These are phyloP conservation scores for Alternaria infectoria DNA, from an alignment of 2,329 filamentous ascomycete genomes.

Conservation along the genomic window DNA sequence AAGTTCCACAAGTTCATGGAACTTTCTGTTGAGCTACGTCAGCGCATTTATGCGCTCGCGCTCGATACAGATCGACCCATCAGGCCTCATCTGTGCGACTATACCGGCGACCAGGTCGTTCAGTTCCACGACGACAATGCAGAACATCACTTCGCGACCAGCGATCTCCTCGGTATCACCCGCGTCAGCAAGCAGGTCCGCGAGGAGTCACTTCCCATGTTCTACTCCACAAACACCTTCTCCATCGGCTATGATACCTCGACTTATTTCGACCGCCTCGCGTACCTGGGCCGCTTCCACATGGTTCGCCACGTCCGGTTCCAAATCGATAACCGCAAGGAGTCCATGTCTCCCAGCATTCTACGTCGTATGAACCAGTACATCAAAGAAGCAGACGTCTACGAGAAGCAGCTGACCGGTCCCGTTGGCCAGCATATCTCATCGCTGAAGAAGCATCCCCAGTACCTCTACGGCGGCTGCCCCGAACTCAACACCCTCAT, in stretches of 20 bases:
- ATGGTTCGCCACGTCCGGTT: constrained; percentile 27
- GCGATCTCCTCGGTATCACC: constrained; percentile 13
- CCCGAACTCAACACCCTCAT: constrained; percentile 13
- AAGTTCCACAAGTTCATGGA: constrained; percentile 19
- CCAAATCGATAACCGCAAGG: constrained; percentile 4
- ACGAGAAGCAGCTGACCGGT: neutral
- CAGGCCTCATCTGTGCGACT: constrained; percentile 22
- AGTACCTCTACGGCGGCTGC: constrained; percentile 10
- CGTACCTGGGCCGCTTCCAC: constrained; percentile 24
- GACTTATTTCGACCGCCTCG: constrained; percentile 26
- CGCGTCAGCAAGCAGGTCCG: constrained; percentile 22
- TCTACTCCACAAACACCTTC: constrained; percentile 31
- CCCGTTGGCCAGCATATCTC: neutral
- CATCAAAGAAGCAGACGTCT: constrained; percentile 15
- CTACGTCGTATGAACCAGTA: constrained; percentile 17
- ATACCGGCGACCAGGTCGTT: neutral
- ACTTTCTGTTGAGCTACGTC: constrained; percentile 24
- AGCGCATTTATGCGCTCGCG: constrained; percentile 18
- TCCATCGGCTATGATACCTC: constrained; percentile 14
- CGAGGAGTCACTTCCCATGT: constrained; percentile 21
- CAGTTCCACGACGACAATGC: constrained; percentile 27
- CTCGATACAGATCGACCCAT: constrained; percentile 16
- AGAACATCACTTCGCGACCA: constrained; percentile 11
- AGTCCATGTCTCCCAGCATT: neutral
- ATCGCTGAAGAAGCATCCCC: neutral